phyloP scores from a whole-genome alignment of 331 rosid genomes.

The Pyrus hybrid region DNA sequence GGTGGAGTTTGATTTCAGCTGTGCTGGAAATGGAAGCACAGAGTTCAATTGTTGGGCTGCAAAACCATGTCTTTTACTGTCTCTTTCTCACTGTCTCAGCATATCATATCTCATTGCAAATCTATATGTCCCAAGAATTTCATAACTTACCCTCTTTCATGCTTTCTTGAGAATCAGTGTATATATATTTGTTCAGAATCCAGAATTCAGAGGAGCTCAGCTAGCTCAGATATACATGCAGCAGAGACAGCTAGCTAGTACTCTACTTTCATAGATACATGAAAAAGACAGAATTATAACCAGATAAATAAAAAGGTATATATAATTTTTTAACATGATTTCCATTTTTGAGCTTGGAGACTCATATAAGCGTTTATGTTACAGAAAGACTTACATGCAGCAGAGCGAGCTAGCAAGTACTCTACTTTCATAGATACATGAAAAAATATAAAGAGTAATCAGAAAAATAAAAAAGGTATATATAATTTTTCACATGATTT shows the following conservation, averaged over 20 bases:
- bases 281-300: too few species aligned
- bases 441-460: too few species aligned
- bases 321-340: too few species aligned
- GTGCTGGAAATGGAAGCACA: constrained; percentile 25
- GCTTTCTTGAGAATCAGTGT: constrained; percentile 55
- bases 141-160: constrained; percentile 5
- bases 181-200: neutral
- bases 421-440: too few species aligned
- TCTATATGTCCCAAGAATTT: neutral
- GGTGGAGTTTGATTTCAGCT: neutral
- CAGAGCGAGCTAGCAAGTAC: too few species aligned
- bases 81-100: neutral
- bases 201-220: neutral
- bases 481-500: too few species aligned
- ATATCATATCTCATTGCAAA: constrained; percentile 18
- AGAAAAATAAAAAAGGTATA: too few species aligned
- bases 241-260: neutral
- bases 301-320: too few species aligned
- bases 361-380: too few species aligned
- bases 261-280: too few species aligned
- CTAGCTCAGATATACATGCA: neutral
- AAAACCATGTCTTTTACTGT: neutral
- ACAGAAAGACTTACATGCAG: too few species aligned
- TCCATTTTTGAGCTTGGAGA: too few species aligned
- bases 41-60: neutral